Percentiles rank a stretch among this genome's conserved stretches.
These are phyloP conservation scores for Nitzschia inconspicua DNA, from an alignment of 108 stramenopile species.

Conservation along the genomic window DNA sequence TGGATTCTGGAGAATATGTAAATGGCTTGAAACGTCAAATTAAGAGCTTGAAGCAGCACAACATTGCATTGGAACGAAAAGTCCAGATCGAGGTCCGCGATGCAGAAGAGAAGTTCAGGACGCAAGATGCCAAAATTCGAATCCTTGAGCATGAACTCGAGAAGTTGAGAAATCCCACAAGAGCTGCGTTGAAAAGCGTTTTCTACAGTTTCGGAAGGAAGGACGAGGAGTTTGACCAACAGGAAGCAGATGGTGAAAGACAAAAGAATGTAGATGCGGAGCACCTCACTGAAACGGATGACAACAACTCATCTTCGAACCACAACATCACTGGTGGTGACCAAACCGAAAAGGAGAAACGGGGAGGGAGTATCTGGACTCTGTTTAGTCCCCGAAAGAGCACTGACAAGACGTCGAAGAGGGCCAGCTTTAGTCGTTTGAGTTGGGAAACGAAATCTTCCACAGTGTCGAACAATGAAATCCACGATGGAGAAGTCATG, in stretches of 20 bases:
- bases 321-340: no score
- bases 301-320: no score
- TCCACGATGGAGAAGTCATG: not conserved
- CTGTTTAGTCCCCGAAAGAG: not conserved
- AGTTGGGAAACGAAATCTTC: not conserved
- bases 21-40: slow-evolving; percentile 28
- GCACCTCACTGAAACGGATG: no score
- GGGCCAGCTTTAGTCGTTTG: not conserved
- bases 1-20: slow-evolving; percentile 14
- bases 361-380: not conserved
- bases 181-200: not conserved
- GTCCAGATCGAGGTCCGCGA: slow-evolving; percentile 13
- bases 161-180: not conserved
- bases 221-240: not conserved
- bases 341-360: not conserved
- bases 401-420: not conserved
- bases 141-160: slow-evolving; percentile 7
- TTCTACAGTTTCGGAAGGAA: not conserved
- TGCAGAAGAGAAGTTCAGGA: not conserved
- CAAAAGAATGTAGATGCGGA: no score
- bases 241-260: no score
- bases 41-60: slow-evolving; percentile 29
- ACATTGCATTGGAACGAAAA: slow-evolving; percentile 19
- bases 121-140: slow-evolving; percentile 3
- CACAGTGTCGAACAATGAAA: not conserved